phyloP scores from a whole-genome alignment of 148 eudicot genomes.

The Vaccinium vitisidaea region DNA sequence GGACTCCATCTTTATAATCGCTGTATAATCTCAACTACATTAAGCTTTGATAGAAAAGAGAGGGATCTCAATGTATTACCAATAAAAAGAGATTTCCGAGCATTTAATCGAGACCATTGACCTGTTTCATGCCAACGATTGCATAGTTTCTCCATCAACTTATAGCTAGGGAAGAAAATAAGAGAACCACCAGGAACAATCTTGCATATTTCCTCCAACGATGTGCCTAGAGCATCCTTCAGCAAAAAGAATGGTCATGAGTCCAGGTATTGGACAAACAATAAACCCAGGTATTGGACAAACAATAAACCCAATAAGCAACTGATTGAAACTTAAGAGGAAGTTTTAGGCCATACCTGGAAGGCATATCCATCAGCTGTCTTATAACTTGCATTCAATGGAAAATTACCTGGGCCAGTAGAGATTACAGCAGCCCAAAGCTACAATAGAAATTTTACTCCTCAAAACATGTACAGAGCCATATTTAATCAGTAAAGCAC shows the following conservation, averaged over 20 bases:
- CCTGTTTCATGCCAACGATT: conserved; percentile 91
- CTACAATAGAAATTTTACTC: conserved; percentile 34
- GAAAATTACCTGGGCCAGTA: conserved; percentile 66
- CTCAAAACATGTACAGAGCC: conserved; percentile 8
- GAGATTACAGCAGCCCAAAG: conserved; percentile 78
- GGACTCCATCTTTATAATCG: background rate
- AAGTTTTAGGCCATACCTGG: conserved; percentile 51
- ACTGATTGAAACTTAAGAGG: background rate
- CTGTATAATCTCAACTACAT: conserved; percentile 13
- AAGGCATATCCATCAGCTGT: conserved; percentile 77
- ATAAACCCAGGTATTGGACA: conserved; percentile 16
- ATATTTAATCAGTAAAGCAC: background rate
- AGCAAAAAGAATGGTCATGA: conserved; percentile 17
- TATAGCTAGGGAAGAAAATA: conserved; percentile 96
- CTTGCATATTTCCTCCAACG: conserved; percentile 78
- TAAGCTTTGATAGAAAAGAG: background rate
- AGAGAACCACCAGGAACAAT: conserved; percentile 92
- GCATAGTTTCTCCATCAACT: conserved; percentile 89
- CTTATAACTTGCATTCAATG: conserved; percentile 87
- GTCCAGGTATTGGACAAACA: conserved; percentile 12
- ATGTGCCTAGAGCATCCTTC: conserved; percentile 81
- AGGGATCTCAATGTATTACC: conserved; percentile 45
- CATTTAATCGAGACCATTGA: conserved; percentile 85
- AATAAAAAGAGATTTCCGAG: conserved; percentile 74
- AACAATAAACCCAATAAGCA: conserved; percentile 15